Evolutionary conservation across 305 asterid genomes (phyloP).

Genomic region (Fraxinus latifolia): DNA sequence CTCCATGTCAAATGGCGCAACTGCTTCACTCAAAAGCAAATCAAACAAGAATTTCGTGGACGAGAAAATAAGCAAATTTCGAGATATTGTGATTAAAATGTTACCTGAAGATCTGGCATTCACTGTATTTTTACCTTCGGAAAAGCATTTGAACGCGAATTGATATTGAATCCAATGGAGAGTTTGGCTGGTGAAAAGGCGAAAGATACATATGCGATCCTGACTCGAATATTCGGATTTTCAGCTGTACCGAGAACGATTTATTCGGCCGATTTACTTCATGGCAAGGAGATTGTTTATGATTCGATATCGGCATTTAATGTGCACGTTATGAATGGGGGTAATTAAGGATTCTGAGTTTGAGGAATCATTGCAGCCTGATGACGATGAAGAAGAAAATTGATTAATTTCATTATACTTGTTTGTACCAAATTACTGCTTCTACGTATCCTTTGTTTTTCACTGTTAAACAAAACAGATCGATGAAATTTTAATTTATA

Average conservation of each 20-base stretch:
- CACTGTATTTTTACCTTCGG: too few species aligned
- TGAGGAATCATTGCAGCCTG: conserved; percentile 40
- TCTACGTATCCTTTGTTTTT: background rate
- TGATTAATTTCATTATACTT: background rate
- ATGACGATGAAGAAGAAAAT: conserved; percentile 22
- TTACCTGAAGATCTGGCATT: too few species aligned
- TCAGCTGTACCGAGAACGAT: conserved; percentile 66
- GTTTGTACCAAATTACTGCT: background rate
- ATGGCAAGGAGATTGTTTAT: conserved; percentile 39
- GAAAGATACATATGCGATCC: conserved; percentile 49
- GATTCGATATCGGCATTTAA: conserved; percentile 64
- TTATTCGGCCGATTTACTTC: conserved; percentile 34
- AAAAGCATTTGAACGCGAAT: conserved; percentile 38
- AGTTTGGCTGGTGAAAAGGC: conserved; percentile 31
- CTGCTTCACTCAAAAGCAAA: too few species aligned
- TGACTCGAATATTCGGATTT: conserved; percentile 68
- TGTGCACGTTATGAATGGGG: conserved; percentile 56
- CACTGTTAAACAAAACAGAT: background rate
- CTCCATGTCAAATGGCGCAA: too few species aligned
- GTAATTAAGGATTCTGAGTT: conserved; percentile 67
- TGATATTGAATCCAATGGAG: conserved; percentile 46
- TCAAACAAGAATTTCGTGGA: too few species aligned
- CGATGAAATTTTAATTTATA: background rate
- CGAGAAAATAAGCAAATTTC: too few species aligned
- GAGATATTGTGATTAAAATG: too few species aligned